Base-by-base conservation (phyloP, 1,139 yeast species). In the Komagataea norvegica region DNA sequence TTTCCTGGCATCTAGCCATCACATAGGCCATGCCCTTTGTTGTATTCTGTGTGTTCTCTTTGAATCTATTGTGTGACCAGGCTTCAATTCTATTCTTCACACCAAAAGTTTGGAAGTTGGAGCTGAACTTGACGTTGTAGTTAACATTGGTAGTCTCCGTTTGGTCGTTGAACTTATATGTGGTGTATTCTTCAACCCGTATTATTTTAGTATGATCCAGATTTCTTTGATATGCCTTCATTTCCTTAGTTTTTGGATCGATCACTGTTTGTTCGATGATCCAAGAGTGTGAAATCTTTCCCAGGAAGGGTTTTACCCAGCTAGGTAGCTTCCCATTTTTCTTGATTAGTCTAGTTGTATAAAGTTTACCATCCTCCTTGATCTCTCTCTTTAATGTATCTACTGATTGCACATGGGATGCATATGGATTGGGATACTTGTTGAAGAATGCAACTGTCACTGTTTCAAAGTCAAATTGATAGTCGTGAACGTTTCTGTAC, bases 341-440 rank as follows among this genome's bases (percentile, higher is more conserved):
- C 48, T 76, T 74, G 41, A 89, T 78, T 33, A 91, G 64, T 51
- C 91, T 72, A 8, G 94, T 85, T 26, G 86, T 77, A 50, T 77
- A 73, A 36, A 88, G 68, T 38, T 78, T 67, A 16, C 95, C 95
- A 13, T 74, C 61, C 1, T 58, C 55, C 48, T 20, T 36, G 4
- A 83, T 89, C 21, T 82, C 68, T 46, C 65, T 61, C 31, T 77
- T 78, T 20, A 85, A 60, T 3, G 95, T 85, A 57, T 91, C 98
- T 28, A 79, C 79, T 11, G 95, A 81, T 33, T 81, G 66, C 11
- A 91, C 96, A 63, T 91, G 96, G n/a, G 77, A 65, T 27, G 96
- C 82, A 56, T 72, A 88, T 4, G 98, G 98, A 55, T 87, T 87
- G 3, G 96, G 96, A 55, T 86, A 87, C 51, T 93, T 67, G 61